These are phyloP conservation scores for Raffaelea albimanens DNA, from an alignment of 2,329 filamentous ascomycete genomes.

Conservation along the genomic window DNA sequence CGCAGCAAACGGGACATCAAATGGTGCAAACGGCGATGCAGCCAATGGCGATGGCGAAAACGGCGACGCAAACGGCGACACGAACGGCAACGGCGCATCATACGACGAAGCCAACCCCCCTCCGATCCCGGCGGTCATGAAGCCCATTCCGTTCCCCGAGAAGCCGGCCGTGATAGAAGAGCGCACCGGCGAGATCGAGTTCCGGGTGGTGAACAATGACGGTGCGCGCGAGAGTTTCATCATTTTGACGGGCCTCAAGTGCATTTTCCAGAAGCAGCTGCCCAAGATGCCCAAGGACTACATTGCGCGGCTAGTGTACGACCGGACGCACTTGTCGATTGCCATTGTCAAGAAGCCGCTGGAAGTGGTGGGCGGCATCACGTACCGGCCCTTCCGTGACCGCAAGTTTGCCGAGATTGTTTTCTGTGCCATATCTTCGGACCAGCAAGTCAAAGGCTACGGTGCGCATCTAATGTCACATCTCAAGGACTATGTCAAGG, in stretches of 20 bases:
- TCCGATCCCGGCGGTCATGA: constrained; percentile 28
- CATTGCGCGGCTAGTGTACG: constrained; percentile 93
- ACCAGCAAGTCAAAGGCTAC: constrained; percentile 98
- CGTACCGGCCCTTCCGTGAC: constrained; percentile 86
- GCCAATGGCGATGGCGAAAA: too few species aligned
- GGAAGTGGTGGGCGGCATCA: constrained; percentile 94
- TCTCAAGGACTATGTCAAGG: constrained; percentile 95
- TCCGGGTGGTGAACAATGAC: constrained; percentile 97
- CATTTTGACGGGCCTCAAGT: constrained; percentile 90
- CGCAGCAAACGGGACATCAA: too few species aligned
- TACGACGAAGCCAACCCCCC: constrained; percentile 19
- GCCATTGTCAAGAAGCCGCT: constrained; percentile 95
- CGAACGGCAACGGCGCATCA: too few species aligned
- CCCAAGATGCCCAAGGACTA: constrained; percentile 99
- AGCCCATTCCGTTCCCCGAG: constrained; percentile 77
- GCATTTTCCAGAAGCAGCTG: constrained; percentile 96
- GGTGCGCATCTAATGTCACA: constrained; percentile 97
- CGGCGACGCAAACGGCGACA: too few species aligned
- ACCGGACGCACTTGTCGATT: constrained; percentile 90
- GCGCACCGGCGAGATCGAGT: constrained; percentile 88
- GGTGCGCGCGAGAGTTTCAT: constrained; percentile 79
- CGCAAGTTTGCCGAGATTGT: constrained; percentile 96
- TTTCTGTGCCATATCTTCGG: constrained; percentile 93
- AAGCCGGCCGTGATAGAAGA: constrained; percentile 94
- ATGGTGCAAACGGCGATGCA: too few species aligned